Evolutionary conservation across 495 filamentous ascomycete genomes (phyloP).

Genomic region (Viridothelium virens): DNA sequence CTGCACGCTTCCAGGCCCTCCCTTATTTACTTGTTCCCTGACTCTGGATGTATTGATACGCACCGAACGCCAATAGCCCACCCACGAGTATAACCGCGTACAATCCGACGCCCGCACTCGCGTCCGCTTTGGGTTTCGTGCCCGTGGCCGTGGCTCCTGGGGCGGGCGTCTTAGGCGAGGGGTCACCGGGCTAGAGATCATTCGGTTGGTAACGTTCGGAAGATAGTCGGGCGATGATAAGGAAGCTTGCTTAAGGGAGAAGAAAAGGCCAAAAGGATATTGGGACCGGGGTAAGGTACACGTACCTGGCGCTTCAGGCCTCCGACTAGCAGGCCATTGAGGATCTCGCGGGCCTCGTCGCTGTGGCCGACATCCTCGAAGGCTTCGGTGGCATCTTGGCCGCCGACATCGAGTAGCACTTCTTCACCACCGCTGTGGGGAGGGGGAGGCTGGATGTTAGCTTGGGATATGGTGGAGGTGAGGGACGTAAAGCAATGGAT

Average conservation of each 20-base stretch:
- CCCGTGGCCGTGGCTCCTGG: slow-evolving; percentile 40
- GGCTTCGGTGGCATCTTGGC: slow-evolving; percentile 94
- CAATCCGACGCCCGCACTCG: slow-evolving; percentile 60
- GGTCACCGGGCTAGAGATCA: slow-evolving; percentile 74
- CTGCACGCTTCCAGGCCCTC: no score
- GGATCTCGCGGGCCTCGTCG: slow-evolving; percentile 94
- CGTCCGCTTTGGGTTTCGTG: slow-evolving; percentile 40
- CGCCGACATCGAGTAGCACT: slow-evolving; percentile 90
- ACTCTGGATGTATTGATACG: slow-evolving; percentile 82
- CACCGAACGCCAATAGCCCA: slow-evolving; percentile 66
- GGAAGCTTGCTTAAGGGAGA: slow-evolving; percentile 14
- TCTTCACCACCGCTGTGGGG: slow-evolving; percentile 84
- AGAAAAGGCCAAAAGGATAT: no score
- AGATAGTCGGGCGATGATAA: slow-evolving; percentile 16
- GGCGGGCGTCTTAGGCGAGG: slow-evolving; percentile 54
- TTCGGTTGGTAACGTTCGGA: no score
- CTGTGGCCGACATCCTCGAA: slow-evolving; percentile 99
- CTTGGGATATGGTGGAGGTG: background rate
- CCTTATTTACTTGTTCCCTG: slow-evolving; percentile 34
- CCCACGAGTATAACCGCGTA: slow-evolving; percentile 79
- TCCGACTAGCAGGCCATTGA: slow-evolving; percentile 71
- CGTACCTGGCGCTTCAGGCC: slow-evolving; percentile 78
- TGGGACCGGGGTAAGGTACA: slow-evolving; percentile 13
- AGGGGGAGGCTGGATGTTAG: background rate
- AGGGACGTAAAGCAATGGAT: no score